phyloP scores from a whole-genome alignment of 441 rosid species.

The Gossypium schwendimanii region DNA sequence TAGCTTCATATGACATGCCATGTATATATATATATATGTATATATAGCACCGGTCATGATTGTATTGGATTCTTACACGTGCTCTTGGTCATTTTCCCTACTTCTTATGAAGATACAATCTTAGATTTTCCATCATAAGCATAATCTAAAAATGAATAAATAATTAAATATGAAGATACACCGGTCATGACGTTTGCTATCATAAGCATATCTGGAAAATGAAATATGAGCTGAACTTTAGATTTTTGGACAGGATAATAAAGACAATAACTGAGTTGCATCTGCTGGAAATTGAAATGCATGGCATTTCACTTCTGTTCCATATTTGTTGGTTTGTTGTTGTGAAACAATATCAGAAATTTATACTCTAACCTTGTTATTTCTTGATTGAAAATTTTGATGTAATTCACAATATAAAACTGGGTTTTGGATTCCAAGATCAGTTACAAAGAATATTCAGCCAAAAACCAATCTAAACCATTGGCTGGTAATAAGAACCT shows the following conservation, averaged over 20 bases:
- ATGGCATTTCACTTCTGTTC: not conserved
- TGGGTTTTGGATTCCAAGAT: not conserved
- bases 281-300: not conserved
- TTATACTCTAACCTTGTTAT: not conserved
- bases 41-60: not conserved
- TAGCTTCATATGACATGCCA: too few relatives aligned
- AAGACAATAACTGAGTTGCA: not conserved
- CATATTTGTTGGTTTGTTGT: not conserved
- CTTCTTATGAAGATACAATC: not conserved
- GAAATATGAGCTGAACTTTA: not conserved
- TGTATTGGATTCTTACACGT: not conserved
- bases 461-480: constrained; percentile 6
- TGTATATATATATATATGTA: too few relatives aligned
- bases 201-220: not conserved
- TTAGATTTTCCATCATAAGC: not conserved
- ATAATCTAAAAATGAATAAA: not conserved
- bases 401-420: constrained; percentile 2
- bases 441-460: constrained; percentile 5
- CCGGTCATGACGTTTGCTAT: not conserved
- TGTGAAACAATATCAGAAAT: not conserved
- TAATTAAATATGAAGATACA: too few relatives aligned
- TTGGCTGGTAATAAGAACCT: not conserved
- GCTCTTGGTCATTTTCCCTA: not conserved
- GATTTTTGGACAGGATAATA: not conserved
- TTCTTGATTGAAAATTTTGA: not conserved